phyloP scores from a whole-genome alignment of 805 yeast species.

The Pichia paraexigua region DNA sequence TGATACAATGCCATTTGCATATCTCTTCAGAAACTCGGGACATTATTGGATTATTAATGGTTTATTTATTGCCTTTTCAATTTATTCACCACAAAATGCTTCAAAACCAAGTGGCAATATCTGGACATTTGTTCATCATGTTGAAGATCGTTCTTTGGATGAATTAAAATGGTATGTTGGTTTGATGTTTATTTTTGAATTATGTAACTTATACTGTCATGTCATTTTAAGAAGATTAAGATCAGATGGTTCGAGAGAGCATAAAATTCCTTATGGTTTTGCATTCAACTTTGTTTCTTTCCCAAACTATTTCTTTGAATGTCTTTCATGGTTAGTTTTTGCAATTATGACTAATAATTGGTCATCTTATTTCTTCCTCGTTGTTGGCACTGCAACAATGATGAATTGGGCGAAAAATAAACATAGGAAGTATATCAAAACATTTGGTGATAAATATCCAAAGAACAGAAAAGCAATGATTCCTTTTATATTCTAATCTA shows the following conservation, averaged over 20 bases:
- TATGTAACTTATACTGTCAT: conserved; percentile 69
- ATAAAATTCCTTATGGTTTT: conserved; percentile 74
- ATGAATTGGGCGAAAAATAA: conserved; percentile 85
- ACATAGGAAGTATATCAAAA: conserved; percentile 57
- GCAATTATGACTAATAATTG: conserved; percentile 70
- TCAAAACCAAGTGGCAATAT: conserved; percentile 13
- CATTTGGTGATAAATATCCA: conserved; percentile 74
- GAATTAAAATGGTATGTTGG: conserved; percentile 30
- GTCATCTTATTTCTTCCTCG: conserved; percentile 62
- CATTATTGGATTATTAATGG: conserved; percentile 96
- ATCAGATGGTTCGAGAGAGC: conserved; percentile 46
- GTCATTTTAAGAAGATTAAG: conserved; percentile 54
- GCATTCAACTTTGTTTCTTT: conserved; percentile 76
- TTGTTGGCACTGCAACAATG: conserved; percentile 77
- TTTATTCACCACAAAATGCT: conserved; percentile 25
- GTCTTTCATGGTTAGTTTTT: conserved; percentile 63
- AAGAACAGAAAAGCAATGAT: conserved; percentile 68
- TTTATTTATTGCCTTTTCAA: conserved; percentile 28
- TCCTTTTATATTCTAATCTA: conserved; percentile 55
- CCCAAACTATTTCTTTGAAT: conserved; percentile 92
- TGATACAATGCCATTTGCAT: conserved; percentile 87
- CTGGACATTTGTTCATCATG: conserved; percentile 34
- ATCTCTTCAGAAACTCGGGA: conserved; percentile 78
- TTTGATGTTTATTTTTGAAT: conserved; percentile 53
- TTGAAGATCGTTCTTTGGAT: conserved; percentile 32